Conservation (phyloP, 805 yeast genomes). For the Yamadazyma sp. region DNA sequence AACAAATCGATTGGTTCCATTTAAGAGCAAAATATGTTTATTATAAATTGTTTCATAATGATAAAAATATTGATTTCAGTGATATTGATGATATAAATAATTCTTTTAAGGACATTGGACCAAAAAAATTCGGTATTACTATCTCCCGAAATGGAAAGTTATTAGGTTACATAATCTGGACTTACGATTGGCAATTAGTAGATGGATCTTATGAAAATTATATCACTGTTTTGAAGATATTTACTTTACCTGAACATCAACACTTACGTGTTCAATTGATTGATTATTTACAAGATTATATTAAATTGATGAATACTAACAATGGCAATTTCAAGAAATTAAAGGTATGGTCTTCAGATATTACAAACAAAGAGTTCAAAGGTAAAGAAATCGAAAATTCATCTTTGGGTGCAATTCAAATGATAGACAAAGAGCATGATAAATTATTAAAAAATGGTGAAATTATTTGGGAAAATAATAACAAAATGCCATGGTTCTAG, state of each 20-base stretch:
- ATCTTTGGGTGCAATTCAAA: slow-evolving; percentile 34
- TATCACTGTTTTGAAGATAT: slow-evolving; percentile 3
- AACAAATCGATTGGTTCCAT: slow-evolving; percentile 41
- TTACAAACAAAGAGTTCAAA: neutral
- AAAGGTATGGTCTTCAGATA: slow-evolving; percentile 31
- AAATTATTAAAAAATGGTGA: slow-evolving; percentile 21
- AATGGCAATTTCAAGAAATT: slow-evolving; percentile 1
- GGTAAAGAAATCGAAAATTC: slow-evolving; percentile 20
- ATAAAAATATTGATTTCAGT: slow-evolving; percentile 2
- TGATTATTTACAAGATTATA: slow-evolving; percentile 9
- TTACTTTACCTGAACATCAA: slow-evolving; percentile 2
- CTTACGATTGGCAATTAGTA: slow-evolving; percentile 26
- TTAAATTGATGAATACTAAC: slow-evolving; percentile 2
- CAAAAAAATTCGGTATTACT: slow-evolving; percentile 32
- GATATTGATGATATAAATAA: slow-evolving; percentile 16
- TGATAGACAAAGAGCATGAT: slow-evolving; percentile 25
- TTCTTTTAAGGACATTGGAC: slow-evolving; percentile 22
- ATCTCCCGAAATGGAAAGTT: slow-evolving; percentile 14
- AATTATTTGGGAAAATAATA: slow-evolving; percentile 40
- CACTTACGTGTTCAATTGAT: slow-evolving; percentile 1
- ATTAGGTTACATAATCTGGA: slow-evolving; percentile 36
- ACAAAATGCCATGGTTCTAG: slow-evolving; percentile 43
- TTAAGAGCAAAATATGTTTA: slow-evolving; percentile 34
- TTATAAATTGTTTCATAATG: slow-evolving; percentile 17
- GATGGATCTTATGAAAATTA: neutral